Evolutionary conservation across 2,329 filamentous ascomycete genomes (phyloP).

Genomic region (Fusarium piperis): DNA sequence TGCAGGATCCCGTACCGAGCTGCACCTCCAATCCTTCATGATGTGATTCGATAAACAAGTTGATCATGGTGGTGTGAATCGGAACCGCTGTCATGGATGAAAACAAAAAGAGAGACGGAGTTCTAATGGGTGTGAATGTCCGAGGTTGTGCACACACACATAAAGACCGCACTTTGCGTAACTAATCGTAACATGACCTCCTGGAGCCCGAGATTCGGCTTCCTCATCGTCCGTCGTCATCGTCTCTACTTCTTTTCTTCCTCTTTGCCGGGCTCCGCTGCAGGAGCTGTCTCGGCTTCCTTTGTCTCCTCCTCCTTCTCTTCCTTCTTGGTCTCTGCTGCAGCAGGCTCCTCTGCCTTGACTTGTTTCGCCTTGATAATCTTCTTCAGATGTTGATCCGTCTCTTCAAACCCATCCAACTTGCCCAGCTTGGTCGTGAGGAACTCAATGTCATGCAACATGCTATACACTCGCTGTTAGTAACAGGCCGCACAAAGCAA

Average conservation of each 20-base stretch:
- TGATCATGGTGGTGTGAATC: background rate
- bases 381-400: constrained; percentile 74
- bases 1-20: background rate
- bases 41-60: background rate
- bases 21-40: background rate
- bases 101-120: background rate
- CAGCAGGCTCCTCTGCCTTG: constrained; percentile 26
- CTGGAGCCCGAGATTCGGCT: constrained; percentile 13
- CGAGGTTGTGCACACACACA: background rate
- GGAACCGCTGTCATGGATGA: background rate
- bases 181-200: constrained; percentile 13
- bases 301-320: constrained; percentile 25
- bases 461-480: constrained; percentile 57
- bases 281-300: constrained; percentile 18
- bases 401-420: constrained; percentile 80
- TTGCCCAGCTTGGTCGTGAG: constrained; percentile 77
- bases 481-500: constrained; percentile 1
- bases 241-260: constrained; percentile 32
- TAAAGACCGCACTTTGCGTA: constrained; percentile 10
- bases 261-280: constrained; percentile 27
- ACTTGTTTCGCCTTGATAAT: constrained; percentile 69
- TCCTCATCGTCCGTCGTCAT: background rate
- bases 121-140: background rate
- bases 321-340: constrained; percentile 10
- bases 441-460: constrained; percentile 79